Base-by-base conservation (phyloP, 164 flowering plant species). In the Akebia trifoliata region DNA sequence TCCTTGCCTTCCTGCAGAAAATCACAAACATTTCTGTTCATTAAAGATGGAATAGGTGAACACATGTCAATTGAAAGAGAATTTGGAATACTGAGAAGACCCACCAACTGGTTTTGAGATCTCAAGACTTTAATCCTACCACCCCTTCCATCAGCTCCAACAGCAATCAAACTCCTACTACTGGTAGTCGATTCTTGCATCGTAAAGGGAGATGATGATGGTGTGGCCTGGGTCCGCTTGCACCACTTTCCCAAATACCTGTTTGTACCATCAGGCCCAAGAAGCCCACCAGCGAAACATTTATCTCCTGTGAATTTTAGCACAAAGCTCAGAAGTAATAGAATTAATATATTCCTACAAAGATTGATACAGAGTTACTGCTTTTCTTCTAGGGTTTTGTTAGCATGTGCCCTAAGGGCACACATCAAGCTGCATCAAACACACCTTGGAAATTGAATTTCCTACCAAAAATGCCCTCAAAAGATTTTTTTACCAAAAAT, bases 101-200 rank as follows among this genome's bases (percentile, higher is more conserved):
- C 18, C 50, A 89, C 96, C 78, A 55, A 25, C 18, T 75, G 81
- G 56, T 52, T 70, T 21, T 58, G 62, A 61, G 89, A 68, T 73
- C 90, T 79, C 64, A 90, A 58, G 37, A 85, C 86, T 74, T 90
- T 90, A 22, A 86, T 54, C 67, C 67, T 76, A 18, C 99, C 97
- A 50, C 99, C 99, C 76, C 84, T 81, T 18, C 99, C 99, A 78
- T 94, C 99, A 62, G 97, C 83, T 43, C 97, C 96, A 66, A 74
- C 81, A 51, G 91, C 59, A 58, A 94, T 88, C 54, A 94, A 64
- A 57, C 76, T 63, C 29, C 82, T 76, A 37, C 63, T 43, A 18
- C 43, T 64, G 51, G 74, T 6, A 44, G 37, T 59, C 51, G 77
- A 62, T 50, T 74, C 74, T 49, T 74, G 75, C 31, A 37, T 29